Percentiles rank a stretch among this genome's conserved stretches.
Conservation (phyloP, 768 basidiomycete genomes). For the Pisolithus microcarpus region DNA sequence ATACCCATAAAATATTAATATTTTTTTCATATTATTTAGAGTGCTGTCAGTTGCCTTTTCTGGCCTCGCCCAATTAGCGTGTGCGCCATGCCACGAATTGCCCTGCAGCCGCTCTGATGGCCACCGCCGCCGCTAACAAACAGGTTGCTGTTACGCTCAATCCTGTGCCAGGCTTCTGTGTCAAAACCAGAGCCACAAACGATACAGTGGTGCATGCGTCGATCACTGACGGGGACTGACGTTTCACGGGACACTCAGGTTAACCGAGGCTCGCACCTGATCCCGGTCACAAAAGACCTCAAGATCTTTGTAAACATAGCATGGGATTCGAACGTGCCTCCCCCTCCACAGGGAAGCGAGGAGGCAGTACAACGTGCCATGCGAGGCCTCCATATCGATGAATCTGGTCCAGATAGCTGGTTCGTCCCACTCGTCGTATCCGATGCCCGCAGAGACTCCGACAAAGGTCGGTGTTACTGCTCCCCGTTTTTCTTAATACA, state of each 20-base stretch:
- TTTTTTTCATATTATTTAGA: not conserved
- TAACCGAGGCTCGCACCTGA: conserved; percentile 18
- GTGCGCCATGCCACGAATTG: conserved; percentile 1
- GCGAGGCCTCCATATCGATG: conserved; percentile 39
- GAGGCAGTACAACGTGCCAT: conserved; percentile 55
- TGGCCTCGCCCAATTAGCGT: not conserved
- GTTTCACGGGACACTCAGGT: not conserved
- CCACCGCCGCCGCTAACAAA: conserved; percentile 3
- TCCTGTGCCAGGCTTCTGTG: conserved; percentile 63
- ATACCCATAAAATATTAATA: too few species aligned
- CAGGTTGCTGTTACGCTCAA: conserved; percentile 32
- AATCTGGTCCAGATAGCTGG: conserved; percentile 38
- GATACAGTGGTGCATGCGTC: conserved; percentile 25
- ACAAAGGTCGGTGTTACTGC: conserved; percentile 51
- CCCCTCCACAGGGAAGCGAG: conserved; percentile 56
- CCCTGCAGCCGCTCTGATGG: conserved; percentile 5
- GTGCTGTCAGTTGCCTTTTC: conserved; percentile 7
- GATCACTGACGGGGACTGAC: conserved; percentile 2
- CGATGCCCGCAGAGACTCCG: conserved; percentile 50
- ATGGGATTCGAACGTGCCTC: conserved; percentile 62
- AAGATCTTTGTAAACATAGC: conserved; percentile 75
- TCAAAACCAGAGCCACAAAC: conserved; percentile 49
- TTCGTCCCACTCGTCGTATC: conserved; percentile 70
- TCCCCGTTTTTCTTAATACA: conserved; percentile 3
- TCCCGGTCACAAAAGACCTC: conserved; percentile 37